Evolutionary conservation across 2,329 filamentous ascomycete species (phyloP).

Genomic region (Colletotrichum sp.): DNA sequence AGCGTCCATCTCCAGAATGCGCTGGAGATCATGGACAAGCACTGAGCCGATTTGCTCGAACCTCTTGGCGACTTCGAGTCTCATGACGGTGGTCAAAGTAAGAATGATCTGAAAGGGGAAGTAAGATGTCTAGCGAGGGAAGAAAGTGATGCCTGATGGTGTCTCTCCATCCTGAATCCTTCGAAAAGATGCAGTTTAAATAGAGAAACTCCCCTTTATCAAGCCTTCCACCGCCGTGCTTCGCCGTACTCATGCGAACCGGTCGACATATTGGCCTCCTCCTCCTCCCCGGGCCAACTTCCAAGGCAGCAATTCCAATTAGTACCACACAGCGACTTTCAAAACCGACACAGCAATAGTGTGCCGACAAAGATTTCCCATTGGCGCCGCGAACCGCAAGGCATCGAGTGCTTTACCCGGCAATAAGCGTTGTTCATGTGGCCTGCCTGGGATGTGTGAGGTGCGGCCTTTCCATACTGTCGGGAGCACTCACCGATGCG

Average conservation of each 20-base stretch:
- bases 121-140: neutral
- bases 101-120: neutral
- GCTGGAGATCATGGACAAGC: neutral
- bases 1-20: conserved; percentile 1
- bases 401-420: neutral
- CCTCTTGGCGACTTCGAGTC: neutral
- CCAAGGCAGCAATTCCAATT: neutral
- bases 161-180: neutral
- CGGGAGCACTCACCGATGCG: neutral
- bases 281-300: neutral
- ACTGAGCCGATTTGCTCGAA: conserved; percentile 6
- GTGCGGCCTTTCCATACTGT: neutral
- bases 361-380: neutral
- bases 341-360: neutral
- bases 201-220: neutral
- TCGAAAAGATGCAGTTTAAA: neutral
- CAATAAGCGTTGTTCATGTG: neutral
- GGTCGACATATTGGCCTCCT: neutral
- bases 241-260: neutral
- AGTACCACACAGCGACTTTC: neutral
- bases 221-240: neutral
- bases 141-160: neutral
- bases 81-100: neutral
- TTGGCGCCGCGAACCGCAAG: neutral
- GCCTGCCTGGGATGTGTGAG: neutral